Evolutionary conservation across 177 flowering plant species (phyloP).

Genomic region (Vitis hybrid): DNA sequence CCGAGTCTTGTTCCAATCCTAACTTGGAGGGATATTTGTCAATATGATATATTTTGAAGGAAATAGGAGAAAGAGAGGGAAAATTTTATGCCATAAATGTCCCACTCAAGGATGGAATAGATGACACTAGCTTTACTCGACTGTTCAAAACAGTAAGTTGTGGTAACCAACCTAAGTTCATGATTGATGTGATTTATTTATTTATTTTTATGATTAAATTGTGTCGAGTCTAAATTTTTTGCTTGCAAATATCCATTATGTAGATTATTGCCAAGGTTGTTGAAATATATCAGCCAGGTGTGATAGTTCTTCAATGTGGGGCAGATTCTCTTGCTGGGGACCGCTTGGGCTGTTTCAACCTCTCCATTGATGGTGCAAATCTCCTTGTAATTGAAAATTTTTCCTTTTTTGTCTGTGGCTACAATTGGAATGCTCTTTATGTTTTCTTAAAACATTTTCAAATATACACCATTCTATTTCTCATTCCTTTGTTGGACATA

Average conservation of each 20-base stretch:
- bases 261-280: conserved; percentile 95
- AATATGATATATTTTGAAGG: conserved; percentile 53
- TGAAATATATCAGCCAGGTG: conserved; percentile 89
- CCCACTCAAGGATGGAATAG: conserved; percentile 96
- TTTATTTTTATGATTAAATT: conserved; percentile 7
- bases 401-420: background rate
- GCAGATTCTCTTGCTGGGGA: conserved; percentile 99
- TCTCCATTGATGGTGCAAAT: conserved; percentile 93
- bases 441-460: background rate
- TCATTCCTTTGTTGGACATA: background rate
- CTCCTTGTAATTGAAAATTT: conserved; percentile 39
- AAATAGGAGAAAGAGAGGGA: conserved; percentile 94
- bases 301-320: conserved; percentile 95
- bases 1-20: background rate
- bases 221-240: conserved; percentile 9
- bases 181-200: background rate
- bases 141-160: conserved; percentile 86
- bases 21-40: conserved; percentile 2
- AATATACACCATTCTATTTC: background rate
- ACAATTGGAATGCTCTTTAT: no score
- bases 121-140: conserved; percentile 84
- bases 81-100: conserved; percentile 94
- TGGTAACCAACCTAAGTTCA: background rate
- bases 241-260: conserved; percentile 19
- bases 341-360: conserved; percentile 97